Conservation (phyloP, 768 basidiomycete species). For the Calvatia gigantea region DNA sequence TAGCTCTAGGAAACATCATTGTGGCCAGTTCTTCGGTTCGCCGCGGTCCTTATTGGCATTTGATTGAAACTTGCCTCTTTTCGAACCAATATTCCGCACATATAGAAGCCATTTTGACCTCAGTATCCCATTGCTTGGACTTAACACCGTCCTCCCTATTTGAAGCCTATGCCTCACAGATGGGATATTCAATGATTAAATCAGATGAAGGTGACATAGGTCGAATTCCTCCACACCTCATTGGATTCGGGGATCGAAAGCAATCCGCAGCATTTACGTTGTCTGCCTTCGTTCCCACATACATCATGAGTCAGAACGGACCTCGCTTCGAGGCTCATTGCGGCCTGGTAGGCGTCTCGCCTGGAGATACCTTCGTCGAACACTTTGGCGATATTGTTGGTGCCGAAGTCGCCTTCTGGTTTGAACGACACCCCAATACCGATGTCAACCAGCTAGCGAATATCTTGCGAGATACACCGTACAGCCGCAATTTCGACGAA, state of each 20-base stretch:
- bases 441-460: slow-evolving; percentile 11
- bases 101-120: slow-evolving; percentile 49
- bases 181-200: slow-evolving; percentile 63
- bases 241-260: slow-evolving; percentile 70
- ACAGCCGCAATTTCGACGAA: slow-evolving; percentile 16
- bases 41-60: slow-evolving; percentile 83
- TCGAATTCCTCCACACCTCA: slow-evolving; percentile 62
- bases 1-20: slow-evolving; percentile 75
- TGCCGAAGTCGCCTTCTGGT: slow-evolving; percentile 47
- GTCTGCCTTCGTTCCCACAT: slow-evolving; percentile 60
- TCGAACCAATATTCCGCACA: slow-evolving; percentile 35
- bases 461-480: slow-evolving; percentile 9
- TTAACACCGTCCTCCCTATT: slow-evolving; percentile 58
- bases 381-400: slow-evolving; percentile 74
- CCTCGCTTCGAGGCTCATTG: slow-evolving; percentile 61
- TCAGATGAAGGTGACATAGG: slow-evolving; percentile 45
- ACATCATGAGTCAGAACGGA: slow-evolving; percentile 45
- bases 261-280: slow-evolving; percentile 70
- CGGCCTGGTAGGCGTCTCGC: slow-evolving; percentile 47
- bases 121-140: slow-evolving; percentile 67
- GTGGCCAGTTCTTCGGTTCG: slow-evolving; percentile 73
- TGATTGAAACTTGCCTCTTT: slow-evolving; percentile 66
- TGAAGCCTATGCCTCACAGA: slow-evolving; percentile 71
- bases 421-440: slow-evolving; percentile 28
- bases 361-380: slow-evolving; percentile 47